Conservation (phyloP, 2,329 filamentous ascomycete genomes). For the Pyrenophora tritici-repentis region DNA sequence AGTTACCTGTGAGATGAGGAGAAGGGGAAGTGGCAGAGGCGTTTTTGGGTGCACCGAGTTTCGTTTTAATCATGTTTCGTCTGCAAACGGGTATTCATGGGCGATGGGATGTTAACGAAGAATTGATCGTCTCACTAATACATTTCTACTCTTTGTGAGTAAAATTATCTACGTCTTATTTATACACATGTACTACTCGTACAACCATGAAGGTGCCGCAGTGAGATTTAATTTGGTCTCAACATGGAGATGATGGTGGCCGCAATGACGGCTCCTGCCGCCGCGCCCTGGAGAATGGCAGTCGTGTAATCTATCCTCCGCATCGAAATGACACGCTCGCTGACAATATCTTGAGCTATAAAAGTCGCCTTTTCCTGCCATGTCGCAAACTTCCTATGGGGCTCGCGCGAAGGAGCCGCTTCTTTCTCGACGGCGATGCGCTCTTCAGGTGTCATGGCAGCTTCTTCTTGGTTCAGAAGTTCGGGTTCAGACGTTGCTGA, state of each 20-base stretch:
- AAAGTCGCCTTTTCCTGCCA: constrained; percentile 31
- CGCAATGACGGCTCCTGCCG: constrained; percentile 47
- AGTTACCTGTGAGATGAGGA: constrained; percentile 37
- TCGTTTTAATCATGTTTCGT: too few relatives aligned
- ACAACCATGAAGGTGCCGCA: not conserved
- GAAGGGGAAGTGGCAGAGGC: too few relatives aligned
- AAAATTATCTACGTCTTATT: not conserved
- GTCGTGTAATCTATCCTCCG: constrained; percentile 54
- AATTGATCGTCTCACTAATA: too few relatives aligned
- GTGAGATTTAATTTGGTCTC: constrained; percentile 19
- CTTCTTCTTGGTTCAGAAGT: constrained; percentile 14
- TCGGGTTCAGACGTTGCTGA: constrained; percentile 7
- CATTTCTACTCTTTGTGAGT: too few relatives aligned
- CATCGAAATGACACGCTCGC: constrained; percentile 52
- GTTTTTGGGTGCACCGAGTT: too few relatives aligned
- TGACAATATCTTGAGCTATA: constrained; percentile 47
- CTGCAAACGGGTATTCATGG: too few relatives aligned
- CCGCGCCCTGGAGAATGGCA: constrained; percentile 52
- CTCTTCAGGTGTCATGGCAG: constrained; percentile 14
- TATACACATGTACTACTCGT: constrained; percentile 7
- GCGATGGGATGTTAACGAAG: too few relatives aligned
- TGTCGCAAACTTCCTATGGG: constrained; percentile 13
- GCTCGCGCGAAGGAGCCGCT: constrained; percentile 8
- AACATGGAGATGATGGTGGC: constrained; percentile 35
- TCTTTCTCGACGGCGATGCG: constrained; percentile 24